phyloP scores from a whole-genome alignment of 2,329 filamentous ascomycete species.

The Cercospora brassicicola region DNA sequence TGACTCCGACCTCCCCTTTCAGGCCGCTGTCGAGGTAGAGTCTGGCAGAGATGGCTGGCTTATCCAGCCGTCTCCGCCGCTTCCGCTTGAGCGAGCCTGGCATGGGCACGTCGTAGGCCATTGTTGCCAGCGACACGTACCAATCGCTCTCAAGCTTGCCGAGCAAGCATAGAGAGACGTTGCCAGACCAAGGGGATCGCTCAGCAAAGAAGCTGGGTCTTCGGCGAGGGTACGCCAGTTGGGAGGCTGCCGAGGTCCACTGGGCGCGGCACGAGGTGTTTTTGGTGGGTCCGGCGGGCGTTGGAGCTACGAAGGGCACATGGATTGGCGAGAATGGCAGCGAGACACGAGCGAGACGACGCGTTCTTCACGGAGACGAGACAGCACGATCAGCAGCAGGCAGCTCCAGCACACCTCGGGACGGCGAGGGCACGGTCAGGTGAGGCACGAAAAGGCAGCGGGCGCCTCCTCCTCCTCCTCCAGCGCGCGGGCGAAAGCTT shows the following conservation, averaged over 20 bases:
- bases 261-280: slow-evolving; percentile 2
- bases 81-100: slow-evolving; percentile 54
- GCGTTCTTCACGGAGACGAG: not conserved
- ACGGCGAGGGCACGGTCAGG: not conserved
- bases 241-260: slow-evolving; percentile 8
- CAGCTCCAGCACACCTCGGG: not conserved
- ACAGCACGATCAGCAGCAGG: not conserved
- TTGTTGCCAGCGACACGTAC: slow-evolving; percentile 31
- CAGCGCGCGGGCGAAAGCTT: not conserved
- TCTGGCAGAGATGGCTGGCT: slow-evolving; percentile 73
- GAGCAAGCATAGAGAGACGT: slow-evolving; percentile 13
- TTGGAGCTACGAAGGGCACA: not conserved
- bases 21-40: slow-evolving; percentile 82
- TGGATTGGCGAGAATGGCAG: not conserved
- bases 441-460: not conserved
- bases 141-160: slow-evolving; percentile 9
- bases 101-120: slow-evolving; percentile 48
- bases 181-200: slow-evolving; percentile 9
- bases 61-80: slow-evolving; percentile 58
- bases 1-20: slow-evolving; percentile 78
- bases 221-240: slow-evolving; percentile 6
- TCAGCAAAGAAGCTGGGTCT: slow-evolving; percentile 8
- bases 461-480: not conserved
- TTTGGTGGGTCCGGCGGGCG: slow-evolving; percentile 4
- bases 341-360: not conserved